Conservation (phyloP, 164 flowering plant species). For the Saururus chinensis region DNA sequence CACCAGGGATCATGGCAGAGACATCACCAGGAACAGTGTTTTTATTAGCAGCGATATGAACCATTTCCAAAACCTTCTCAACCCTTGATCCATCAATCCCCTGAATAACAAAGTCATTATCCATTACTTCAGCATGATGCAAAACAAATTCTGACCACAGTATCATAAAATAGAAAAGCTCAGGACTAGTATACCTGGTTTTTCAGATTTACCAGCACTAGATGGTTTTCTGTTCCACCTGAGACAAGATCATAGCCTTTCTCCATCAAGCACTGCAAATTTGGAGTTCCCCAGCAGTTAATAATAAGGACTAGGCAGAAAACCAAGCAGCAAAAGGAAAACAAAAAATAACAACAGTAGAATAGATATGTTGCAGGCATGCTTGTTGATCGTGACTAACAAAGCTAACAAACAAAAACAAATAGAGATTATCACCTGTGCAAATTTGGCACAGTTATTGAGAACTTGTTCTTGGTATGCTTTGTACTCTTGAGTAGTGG, state of each 20-base stretch:
- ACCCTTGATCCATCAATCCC: slow-evolving; percentile 99
- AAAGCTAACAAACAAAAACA: neutral
- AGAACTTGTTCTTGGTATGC: slow-evolving; percentile 98
- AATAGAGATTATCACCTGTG: slow-evolving; percentile 41
- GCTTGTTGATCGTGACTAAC: neutral
- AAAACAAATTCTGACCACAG: neutral
- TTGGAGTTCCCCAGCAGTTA: neutral
- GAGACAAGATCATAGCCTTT: slow-evolving; percentile 89
- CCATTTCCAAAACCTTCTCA: slow-evolving; percentile 91
- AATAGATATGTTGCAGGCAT: neutral
- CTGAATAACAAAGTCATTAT: slow-evolving; percentile 16
- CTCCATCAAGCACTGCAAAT: slow-evolving; percentile 29
- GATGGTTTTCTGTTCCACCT: slow-evolving; percentile 97
- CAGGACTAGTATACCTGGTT: slow-evolving; percentile 25
- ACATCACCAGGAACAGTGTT: slow-evolving; percentile 87
- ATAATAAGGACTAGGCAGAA: neutral
- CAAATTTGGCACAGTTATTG: slow-evolving; percentile 74
- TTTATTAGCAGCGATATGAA: slow-evolving; percentile 98
- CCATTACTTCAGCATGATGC: neutral
- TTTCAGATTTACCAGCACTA: slow-evolving; percentile 76
- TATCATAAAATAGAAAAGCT: neutral
- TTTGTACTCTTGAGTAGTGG: slow-evolving; percentile 83
- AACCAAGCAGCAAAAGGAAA: neutral
- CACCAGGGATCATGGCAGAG: slow-evolving; percentile 99
- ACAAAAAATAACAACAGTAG: neutral